Percentiles rank a stretch among this genome's conserved stretches.
phyloP scores from a whole-genome alignment of 495 filamentous ascomycete genomes.

The Penicillium pulvis region DNA sequence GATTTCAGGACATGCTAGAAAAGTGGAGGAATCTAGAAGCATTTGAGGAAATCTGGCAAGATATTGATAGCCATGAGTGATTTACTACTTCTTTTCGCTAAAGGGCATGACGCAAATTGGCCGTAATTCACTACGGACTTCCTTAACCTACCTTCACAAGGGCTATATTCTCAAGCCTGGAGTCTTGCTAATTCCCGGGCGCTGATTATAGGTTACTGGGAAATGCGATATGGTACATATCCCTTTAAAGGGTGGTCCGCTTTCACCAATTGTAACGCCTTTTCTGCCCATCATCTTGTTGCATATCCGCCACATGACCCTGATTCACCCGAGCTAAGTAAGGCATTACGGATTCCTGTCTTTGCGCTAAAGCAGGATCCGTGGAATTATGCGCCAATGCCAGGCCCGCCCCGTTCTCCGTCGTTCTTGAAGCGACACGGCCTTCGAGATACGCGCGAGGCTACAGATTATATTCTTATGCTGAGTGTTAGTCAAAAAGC shows the following conservation, averaged over 20 bases:
- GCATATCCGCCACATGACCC: background rate
- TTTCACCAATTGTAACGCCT: background rate
- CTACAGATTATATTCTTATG: background rate
- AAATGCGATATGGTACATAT: constrained; percentile 3
- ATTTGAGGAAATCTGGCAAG: background rate
- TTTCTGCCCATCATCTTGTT: background rate
- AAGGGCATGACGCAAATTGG: background rate
- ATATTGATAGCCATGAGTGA: background rate
- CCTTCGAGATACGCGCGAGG: background rate
- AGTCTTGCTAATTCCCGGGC: background rate
- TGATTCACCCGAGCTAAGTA: background rate
- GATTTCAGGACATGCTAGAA: background rate
- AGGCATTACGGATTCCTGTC: background rate
- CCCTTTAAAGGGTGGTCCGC: background rate
- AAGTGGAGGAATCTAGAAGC: background rate
- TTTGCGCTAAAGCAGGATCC: constrained; percentile 4
- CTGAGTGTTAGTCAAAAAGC: background rate
- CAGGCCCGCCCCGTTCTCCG: background rate
- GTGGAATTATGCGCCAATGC: background rate
- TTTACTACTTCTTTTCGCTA: background rate
- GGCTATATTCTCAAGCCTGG: background rate
- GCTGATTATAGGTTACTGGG: background rate
- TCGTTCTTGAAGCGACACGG: background rate
- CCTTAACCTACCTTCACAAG: too few species aligned
- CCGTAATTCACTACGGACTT: too few species aligned